Conservation (phyloP, 2,329 filamentous ascomycete species). For the Cladosporium cucumerinum region DNA sequence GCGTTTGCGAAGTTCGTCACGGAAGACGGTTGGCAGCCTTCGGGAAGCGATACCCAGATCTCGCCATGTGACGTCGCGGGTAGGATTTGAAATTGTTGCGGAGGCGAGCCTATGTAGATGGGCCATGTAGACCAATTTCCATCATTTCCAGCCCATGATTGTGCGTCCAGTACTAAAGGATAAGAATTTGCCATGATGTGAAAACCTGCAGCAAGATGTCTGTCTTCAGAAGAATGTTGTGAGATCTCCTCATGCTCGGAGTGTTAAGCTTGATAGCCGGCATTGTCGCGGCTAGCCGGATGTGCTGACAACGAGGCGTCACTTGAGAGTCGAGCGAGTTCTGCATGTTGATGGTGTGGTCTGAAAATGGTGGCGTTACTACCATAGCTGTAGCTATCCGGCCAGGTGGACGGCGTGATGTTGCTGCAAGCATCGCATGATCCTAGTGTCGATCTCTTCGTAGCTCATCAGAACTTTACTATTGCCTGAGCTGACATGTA, state of each 20-base stretch:
- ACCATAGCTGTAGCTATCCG: background rate
- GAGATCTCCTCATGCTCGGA: background rate
- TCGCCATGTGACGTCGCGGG: constrained; percentile 32
- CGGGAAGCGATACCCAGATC: constrained; percentile 33
- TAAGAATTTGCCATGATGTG: background rate
- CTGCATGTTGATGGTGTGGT: background rate
- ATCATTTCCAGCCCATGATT: constrained; percentile 24
- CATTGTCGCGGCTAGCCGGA: background rate
- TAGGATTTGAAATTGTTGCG: constrained; percentile 20
- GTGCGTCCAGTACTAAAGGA: constrained; percentile 14
- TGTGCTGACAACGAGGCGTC: background rate
- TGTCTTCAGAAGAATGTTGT: background rate
- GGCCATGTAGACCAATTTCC: constrained; percentile 23
- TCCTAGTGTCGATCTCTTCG: background rate
- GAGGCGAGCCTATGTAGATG: constrained; percentile 19
- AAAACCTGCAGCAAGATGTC: background rate
- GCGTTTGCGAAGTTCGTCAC: constrained; percentile 18
- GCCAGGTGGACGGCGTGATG: background rate
- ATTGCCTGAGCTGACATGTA: background rate
- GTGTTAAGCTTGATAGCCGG: background rate
- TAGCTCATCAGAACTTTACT: background rate
- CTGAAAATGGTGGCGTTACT: background rate
- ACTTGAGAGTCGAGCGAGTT: background rate
- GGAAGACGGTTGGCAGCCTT: constrained; percentile 31
- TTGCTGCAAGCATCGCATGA: background rate